Percentiles rank a stretch among this genome's conserved stretches.
Conservation (phyloP, 1,284 basidiomycete species). For the Moesziomyces sp. region DNA sequence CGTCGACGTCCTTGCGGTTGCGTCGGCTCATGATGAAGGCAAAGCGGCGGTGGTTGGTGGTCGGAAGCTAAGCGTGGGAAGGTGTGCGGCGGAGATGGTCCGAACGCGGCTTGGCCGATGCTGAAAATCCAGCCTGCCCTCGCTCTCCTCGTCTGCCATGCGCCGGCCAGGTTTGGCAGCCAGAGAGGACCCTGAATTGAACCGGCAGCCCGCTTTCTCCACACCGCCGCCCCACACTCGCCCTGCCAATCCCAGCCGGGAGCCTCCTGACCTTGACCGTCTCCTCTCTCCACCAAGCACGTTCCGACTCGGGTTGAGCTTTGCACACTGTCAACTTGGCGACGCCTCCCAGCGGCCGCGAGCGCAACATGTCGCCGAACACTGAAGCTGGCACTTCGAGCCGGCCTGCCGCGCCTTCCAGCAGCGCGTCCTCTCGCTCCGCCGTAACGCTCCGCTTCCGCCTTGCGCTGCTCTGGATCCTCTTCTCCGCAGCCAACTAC, state of each 20-base stretch:
- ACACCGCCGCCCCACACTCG: constrained; percentile 3
- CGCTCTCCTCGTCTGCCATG: no score
- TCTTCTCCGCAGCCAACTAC: constrained; percentile 58
- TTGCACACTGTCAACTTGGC: no score
- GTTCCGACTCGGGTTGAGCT: no score
- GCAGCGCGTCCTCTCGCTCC: neutral
- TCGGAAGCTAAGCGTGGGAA: neutral
- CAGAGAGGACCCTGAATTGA: constrained; percentile 16
- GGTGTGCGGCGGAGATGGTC: constrained; percentile 10
- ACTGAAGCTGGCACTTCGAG: neutral
- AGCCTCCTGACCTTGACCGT: no score
- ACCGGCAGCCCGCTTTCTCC: constrained; percentile 7
- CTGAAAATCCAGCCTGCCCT: neutral
- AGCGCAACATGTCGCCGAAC: neutral
- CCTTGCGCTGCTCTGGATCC: constrained; percentile 54
- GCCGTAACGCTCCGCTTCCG: constrained; percentile 36
- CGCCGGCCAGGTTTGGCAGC: no score
- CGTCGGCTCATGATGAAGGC: constrained; percentile 35
- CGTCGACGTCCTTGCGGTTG: constrained; percentile 60
- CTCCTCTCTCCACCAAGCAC: no score
- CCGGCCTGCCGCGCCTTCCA: neutral
- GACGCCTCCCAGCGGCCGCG: no score
- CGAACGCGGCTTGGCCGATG: constrained; percentile 5
- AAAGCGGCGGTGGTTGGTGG: neutral
- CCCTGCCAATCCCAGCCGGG: no score